These are phyloP conservation scores for Rhodofomes roseus DNA, from an alignment of 1,284 basidiomycete species.

Conservation along the genomic window DNA sequence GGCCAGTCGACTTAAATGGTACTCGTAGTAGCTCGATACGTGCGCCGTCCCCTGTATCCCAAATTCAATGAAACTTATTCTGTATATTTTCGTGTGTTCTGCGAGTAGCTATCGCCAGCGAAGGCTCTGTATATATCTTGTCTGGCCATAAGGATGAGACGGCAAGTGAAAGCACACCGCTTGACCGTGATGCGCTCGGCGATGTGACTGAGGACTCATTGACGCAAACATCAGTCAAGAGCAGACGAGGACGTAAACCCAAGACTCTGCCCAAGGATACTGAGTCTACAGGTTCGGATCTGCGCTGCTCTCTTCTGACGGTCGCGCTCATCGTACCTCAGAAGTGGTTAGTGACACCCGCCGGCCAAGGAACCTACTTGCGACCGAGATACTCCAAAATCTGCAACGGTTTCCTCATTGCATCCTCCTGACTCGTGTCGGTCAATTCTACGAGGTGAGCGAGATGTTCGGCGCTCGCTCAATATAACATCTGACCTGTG, in stretches of 20 bases:
- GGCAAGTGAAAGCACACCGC: background rate
- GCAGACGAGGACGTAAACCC: background rate
- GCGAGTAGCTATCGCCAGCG: background rate
- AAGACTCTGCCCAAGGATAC: background rate
- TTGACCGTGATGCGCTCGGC: background rate
- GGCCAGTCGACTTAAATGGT: constrained; percentile 5
- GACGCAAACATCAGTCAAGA: background rate
- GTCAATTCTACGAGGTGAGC: constrained; percentile 90
- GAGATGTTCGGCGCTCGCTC: background rate
- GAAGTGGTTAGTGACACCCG: background rate
- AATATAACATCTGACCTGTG: constrained; percentile 4
- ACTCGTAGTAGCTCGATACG: constrained; percentile 8
- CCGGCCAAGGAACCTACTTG: constrained; percentile 52
- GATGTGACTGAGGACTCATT: background rate
- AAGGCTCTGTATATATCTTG: background rate
- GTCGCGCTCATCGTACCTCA: too few species aligned
- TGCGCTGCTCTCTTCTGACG: background rate
- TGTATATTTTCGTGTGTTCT: background rate
- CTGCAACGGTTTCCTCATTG: constrained; percentile 81
- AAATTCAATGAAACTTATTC: background rate
- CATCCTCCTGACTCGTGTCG: constrained; percentile 85
- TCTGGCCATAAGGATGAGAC: background rate
- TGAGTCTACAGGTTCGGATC: background rate
- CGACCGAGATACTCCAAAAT: constrained; percentile 69
- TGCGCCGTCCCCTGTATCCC: constrained; percentile 12